These are phyloP conservation scores for Orbilia brochopaga DNA, from an alignment of 2,329 filamentous ascomycete genomes.

Conservation along the genomic window DNA sequence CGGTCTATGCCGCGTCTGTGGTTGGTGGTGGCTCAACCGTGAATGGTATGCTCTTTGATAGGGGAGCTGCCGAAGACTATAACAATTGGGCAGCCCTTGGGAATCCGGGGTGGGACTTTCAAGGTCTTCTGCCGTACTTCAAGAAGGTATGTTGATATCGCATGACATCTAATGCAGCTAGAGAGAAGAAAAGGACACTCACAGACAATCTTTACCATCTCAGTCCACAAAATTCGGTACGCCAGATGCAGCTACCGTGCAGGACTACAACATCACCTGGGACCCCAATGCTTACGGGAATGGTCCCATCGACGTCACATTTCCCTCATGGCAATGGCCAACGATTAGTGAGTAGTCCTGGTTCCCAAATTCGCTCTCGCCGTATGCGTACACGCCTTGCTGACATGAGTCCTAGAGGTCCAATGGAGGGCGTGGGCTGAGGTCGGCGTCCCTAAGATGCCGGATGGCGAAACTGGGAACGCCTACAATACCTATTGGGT, in stretches of 20 bases:
- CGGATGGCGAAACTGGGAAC: slow-evolving; percentile 50
- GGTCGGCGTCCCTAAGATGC: slow-evolving; percentile 37
- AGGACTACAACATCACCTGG: slow-evolving; percentile 56
- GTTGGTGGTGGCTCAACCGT: slow-evolving; percentile 59
- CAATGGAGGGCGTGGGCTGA: slow-evolving; percentile 45
- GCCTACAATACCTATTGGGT: slow-evolving; percentile 56
- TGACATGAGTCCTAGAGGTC: slow-evolving; percentile 16
- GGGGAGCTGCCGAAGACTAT: slow-evolving; percentile 60
- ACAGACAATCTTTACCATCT: too few species aligned
- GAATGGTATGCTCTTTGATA: slow-evolving; percentile 62
- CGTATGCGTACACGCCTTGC: background rate
- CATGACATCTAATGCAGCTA: too few species aligned
- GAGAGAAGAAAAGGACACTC: too few species aligned
- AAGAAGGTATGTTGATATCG: slow-evolving; percentile 55
- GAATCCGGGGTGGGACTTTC: slow-evolving; percentile 61
- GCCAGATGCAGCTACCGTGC: slow-evolving; percentile 53
- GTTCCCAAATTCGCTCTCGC: background rate
- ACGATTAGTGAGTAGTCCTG: slow-evolving; percentile 43
- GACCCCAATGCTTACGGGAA: slow-evolving; percentile 56
- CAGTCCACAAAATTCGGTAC: slow-evolving; percentile 57
- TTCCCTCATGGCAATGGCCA: slow-evolving; percentile 55
- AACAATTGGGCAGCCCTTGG: slow-evolving; percentile 61
- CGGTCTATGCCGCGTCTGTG: slow-evolving; percentile 57
- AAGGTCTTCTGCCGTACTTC: slow-evolving; percentile 56
- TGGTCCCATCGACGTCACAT: slow-evolving; percentile 56